A percentile compares a stretch with the other conserved stretches of the same genome.
Evolutionary conservation across 31 red algal genomes (phyloP).

Genomic region (Asparagopsis taxiformis): DNA sequence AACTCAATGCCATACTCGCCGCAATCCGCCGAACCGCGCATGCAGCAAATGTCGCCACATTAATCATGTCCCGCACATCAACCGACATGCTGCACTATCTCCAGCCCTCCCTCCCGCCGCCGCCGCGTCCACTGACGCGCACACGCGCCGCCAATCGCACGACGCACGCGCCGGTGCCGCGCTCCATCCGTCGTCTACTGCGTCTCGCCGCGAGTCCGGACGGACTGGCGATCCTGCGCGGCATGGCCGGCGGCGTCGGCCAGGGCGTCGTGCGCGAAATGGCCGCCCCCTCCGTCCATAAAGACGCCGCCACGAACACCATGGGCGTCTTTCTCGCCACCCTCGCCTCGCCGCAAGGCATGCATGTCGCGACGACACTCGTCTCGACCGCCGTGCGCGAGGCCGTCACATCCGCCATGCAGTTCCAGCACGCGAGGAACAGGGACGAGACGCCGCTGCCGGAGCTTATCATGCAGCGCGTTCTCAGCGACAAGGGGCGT

Average conservation of each 20-base stretch:
- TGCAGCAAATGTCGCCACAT: not conserved
- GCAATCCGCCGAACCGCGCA: not conserved
- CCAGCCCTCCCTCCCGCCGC: not conserved
- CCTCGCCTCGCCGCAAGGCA: constrained; percentile 11
- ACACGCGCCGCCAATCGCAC: not conserved
- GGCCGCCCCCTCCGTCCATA: not conserved
- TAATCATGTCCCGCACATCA: constrained; percentile 9
- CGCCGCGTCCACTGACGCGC: constrained; percentile 1
- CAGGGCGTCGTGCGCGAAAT: constrained; percentile 19
- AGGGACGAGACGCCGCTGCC: not conserved
- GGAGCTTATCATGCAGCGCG: constrained; percentile 1
- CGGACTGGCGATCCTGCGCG: constrained; percentile 1
- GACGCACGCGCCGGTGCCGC: constrained; percentile 11
- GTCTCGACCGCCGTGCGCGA: constrained; percentile 19
- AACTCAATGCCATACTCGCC: not conserved
- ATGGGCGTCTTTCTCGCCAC: not conserved
- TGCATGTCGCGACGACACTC: constrained; percentile 5
- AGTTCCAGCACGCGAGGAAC: not conserved
- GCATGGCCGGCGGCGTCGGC: constrained; percentile 17
- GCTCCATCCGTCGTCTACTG: constrained; percentile 9
- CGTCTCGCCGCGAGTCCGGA: constrained; percentile 9
- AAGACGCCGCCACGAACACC: not conserved
- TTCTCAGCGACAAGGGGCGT: constrained; percentile 18
- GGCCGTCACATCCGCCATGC: constrained; percentile 1
- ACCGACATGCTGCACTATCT: constrained; percentile 22